Evolutionary conservation across 1,139 yeast genomes (phyloP), one percentile per base, ranked within the genome.

Genomic region (Hansenula lynferdii): DNA sequence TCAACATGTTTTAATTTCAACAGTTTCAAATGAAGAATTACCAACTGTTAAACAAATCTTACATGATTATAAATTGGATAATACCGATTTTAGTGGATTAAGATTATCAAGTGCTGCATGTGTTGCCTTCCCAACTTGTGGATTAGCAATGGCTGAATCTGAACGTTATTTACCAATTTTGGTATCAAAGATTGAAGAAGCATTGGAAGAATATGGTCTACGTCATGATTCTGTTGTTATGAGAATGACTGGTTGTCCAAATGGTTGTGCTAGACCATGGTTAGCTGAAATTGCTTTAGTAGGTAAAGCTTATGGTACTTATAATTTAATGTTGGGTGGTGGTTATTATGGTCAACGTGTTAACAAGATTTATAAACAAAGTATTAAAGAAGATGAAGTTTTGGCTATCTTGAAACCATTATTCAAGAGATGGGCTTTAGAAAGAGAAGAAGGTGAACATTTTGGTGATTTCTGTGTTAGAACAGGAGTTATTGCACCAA

Each of bases 211-310:
- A 55, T 80, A 80, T 50, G 98, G 98, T 8, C 75, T 92, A 53
- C 84, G 96, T 60, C 96, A 89, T 58, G 97, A 92, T 62, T 81
- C 96, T 8, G 76, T 92, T 50, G 96, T 89, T 24, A 85, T 92
- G 96, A 80, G 98, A 69, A 90, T 92, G 97, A 89, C 97, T 31
- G 98, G 98, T 46, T 92, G 98, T 74, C 97, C 97, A 42, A 92
- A 92, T 62, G 98, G 97, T 50, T 92, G 98, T 72, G 92, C 98
- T 21, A 80, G 98, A 63, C 97, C 97, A 18, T 92, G 97, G 97
- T 69, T 92, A 39, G 97, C 97, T 4, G 98, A 92, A 64, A 79
- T 92, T 42, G 97, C 97, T 0, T 72, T 87, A 44, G 95, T 92
- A 39, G 98, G 98, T 64, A 92, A 92, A 63, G 97, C 97, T 0